phyloP scores from a whole-genome alignment of 164 flowering plant genomes.

The Berberis thunbergii region DNA sequence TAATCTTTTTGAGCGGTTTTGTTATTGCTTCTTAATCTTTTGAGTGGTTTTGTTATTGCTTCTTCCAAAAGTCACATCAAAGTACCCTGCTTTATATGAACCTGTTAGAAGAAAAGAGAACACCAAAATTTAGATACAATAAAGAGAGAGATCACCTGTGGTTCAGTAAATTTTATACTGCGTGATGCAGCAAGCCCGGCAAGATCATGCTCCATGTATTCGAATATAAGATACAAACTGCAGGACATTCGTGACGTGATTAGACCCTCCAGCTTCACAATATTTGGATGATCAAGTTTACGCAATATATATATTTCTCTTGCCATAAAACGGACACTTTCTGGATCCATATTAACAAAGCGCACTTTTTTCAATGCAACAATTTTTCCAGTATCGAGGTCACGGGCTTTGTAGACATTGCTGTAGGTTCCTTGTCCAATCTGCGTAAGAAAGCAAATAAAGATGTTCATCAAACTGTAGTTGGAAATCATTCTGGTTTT shows the following conservation, averaged over 20 bases:
- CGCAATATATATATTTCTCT: conserved; percentile 59
- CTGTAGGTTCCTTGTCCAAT: conserved; percentile 87
- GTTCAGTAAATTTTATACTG: conserved; percentile 48
- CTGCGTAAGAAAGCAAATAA: conserved; percentile 11
- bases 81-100: neutral
- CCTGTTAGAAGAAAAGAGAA: neutral
- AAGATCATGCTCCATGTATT: conserved; percentile 79
- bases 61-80: too few relatives aligned
- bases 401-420: conserved; percentile 77
- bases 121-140: neutral
- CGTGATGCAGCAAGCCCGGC: conserved; percentile 63
- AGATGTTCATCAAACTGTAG: neutral
- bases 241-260: conserved; percentile 72
- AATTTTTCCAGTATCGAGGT: conserved; percentile 52
- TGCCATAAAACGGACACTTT: conserved; percentile 30
- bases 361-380: conserved; percentile 81
- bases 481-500: too few relatives aligned
- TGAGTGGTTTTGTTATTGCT: too few relatives aligned
- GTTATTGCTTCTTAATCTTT: too few relatives aligned
- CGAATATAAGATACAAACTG: conserved; percentile 65
- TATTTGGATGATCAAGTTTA: conserved; percentile 58
- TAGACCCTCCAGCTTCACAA: conserved; percentile 13
- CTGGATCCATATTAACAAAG: conserved; percentile 61
- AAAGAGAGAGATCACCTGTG: conserved; percentile 41
- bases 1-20: too few relatives aligned